Evolutionary conservation across 164 flowering plant species (phyloP), one percentile per base, ranked within the genome.

Genomic region (Tetracentron sinense): DNA sequence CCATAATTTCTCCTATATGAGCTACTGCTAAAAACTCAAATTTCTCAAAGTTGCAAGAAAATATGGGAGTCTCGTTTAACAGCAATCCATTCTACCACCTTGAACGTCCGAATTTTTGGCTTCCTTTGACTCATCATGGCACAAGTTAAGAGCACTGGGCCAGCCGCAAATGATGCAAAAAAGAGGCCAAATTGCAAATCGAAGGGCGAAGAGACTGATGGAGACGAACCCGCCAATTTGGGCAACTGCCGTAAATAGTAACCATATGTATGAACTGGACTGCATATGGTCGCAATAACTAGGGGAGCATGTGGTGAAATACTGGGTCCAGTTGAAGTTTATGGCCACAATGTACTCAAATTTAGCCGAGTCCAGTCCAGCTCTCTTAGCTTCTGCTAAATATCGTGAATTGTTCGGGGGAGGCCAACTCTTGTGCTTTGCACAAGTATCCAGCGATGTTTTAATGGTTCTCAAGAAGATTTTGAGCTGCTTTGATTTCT

Each of bases 241-340:
- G 20, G 48, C 65, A 25, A 52, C 48, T 21, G 57, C 55, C 30
- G 65, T 19, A 49, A 62, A 62, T 47, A 62, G 14, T 3, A 31
- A 16, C 65, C 65, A 62, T 12, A 47, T 22, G 31, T 17, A 1
- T 29, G 56, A 51, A 19, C 52, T 62, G 57, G 23, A 31, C 30
- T 17, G 38, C 14, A 12, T 48, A 31, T 35, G 56, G 2, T 62
- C 65, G 49, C 65, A 62, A 47, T 30, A 62, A 30, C 65, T 62
- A 1, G 65, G 65, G 15, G 48, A 57, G 22, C 65, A 62, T 6
- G 12, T 23, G 44, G 22, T 35, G 64, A 48, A 61, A 20, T 61
- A 61, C 11, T 49, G 42, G n/a, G 54, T 49, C 64, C 55, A 61
- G n/a, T 61, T 50, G 46, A 61, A 61, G 28, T 56, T 31, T 4